phyloP scores from a whole-genome alignment of 2,329 filamentous ascomycete genomes.

The Pseudogymnoascus sp. region DNA sequence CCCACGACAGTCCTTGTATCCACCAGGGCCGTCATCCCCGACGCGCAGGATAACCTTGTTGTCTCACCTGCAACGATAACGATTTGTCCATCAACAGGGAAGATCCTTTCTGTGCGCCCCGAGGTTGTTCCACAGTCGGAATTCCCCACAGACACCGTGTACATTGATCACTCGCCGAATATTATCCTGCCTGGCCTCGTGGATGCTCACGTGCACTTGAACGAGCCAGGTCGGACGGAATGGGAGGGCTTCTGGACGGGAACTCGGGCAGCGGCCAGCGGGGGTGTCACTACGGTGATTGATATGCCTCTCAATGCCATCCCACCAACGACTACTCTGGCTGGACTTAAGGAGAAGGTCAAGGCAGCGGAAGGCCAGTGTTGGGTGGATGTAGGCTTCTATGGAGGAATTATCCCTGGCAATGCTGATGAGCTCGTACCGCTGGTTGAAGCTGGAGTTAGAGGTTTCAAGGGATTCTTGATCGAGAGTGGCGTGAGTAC shows the following conservation, averaged over 20 bases:
- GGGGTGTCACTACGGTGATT: constrained; percentile 91
- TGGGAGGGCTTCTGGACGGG: constrained; percentile 98
- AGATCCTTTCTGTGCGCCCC: constrained; percentile 70
- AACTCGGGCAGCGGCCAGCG: constrained; percentile 86
- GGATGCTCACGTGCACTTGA: constrained; percentile 94
- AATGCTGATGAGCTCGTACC: constrained; percentile 73
- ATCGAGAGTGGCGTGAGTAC: constrained; percentile 85
- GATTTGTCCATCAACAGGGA: constrained; percentile 70
- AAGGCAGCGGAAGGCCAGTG: constrained; percentile 77
- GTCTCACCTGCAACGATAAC: constrained; percentile 77
- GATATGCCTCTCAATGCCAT: constrained; percentile 98
- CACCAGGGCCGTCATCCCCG: constrained; percentile 71
- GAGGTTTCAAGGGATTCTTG: constrained; percentile 95
- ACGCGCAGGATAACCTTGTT: constrained; percentile 50
- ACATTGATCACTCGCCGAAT: constrained; percentile 77
- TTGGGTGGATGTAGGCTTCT: constrained; percentile 99
- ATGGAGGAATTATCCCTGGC: constrained; percentile 87
- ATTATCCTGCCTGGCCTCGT: constrained; percentile 86
- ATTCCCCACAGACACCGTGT: constrained; percentile 66
- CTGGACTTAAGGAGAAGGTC: constrained; percentile 76
- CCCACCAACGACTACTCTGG: constrained; percentile 85
- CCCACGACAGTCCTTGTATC: constrained; percentile 61
- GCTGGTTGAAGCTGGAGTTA: constrained; percentile 75
- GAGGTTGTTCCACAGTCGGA: constrained; percentile 64
- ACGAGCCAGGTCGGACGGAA: constrained; percentile 92